A percentile compares a stretch with the other conserved stretches of the same genome.
These are phyloP conservation scores for Dendrocalamus sinicus DNA, from an alignment of 176 grass and related monocot genomes.

Conservation along the genomic window DNA sequence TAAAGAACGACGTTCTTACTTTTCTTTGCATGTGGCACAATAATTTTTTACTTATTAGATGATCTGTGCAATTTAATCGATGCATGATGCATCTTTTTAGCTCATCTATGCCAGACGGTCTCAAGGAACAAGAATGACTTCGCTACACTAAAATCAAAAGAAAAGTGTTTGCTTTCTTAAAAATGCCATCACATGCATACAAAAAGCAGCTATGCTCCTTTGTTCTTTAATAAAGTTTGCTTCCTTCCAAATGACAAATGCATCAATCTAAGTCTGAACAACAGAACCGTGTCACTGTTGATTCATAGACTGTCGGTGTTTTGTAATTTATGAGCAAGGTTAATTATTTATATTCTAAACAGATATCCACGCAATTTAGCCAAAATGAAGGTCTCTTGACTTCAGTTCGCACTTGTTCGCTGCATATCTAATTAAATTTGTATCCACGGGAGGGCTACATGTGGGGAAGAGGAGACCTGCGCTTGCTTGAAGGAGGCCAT, in stretches of 20 bases:
- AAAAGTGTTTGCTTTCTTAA: constrained; percentile 33
- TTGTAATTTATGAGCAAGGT: background rate
- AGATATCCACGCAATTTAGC: background rate
- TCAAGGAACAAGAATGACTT: constrained; percentile 8
- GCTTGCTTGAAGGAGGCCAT: constrained; percentile 76
- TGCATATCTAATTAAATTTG: background rate
- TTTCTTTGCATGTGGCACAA: background rate
- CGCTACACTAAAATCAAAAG: constrained; percentile 14
- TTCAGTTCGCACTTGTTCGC: background rate
- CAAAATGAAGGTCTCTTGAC: background rate
- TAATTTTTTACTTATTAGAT: background rate
- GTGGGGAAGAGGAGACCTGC: constrained; percentile 44
- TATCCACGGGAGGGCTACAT: background rate
- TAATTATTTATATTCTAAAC: constrained; percentile 1
- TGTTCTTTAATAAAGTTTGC: constrained; percentile 42
- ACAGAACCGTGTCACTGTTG: background rate
- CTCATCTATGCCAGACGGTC: background rate
- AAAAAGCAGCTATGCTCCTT: constrained; percentile 28
- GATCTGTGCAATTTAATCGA: background rate
- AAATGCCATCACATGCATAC: constrained; percentile 39
- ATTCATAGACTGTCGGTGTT: background rate
- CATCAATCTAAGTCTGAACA: constrained; percentile 22
- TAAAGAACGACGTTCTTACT: background rate
- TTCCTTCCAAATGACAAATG: constrained; percentile 30
- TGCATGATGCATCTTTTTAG: background rate